Evolutionary conservation across 2,329 filamentous ascomycete genomes (phyloP).

Genomic region (Thielaviopsis punctulata): DNA sequence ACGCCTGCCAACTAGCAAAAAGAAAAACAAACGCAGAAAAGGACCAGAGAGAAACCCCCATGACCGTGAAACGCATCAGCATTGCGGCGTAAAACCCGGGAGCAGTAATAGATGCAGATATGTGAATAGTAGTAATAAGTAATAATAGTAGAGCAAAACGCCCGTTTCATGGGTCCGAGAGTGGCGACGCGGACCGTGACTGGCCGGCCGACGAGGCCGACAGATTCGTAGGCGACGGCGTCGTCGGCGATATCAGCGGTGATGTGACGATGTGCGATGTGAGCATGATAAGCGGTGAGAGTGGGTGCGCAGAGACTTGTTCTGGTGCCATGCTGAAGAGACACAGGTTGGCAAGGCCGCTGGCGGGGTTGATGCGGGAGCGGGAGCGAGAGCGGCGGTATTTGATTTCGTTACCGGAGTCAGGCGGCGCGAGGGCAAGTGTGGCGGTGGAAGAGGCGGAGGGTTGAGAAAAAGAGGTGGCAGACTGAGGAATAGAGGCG

Average conservation of each 20-base stretch:
- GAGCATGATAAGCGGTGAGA: constrained; percentile 7
- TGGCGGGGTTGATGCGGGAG: constrained; percentile 6
- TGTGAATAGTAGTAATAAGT: not conserved
- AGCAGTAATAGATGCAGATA: not conserved
- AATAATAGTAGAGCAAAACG: not conserved
- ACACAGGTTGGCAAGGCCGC: constrained; percentile 5
- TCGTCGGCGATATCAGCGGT: constrained; percentile 23
- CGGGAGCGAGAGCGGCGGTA: constrained; percentile 1
- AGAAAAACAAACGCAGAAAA: not conserved
- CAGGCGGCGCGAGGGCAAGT: not conserved
- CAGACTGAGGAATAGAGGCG: not conserved
- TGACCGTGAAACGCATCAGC: no score
- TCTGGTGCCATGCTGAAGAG: constrained; percentile 10
- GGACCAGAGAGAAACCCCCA: not conserved
- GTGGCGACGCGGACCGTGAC: constrained; percentile 24
- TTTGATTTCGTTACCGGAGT: not conserved
- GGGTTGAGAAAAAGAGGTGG: no score
- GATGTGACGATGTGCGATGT: constrained; percentile 22
- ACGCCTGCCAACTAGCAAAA: not conserved
- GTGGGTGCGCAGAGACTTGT: constrained; percentile 9
- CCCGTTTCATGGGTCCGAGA: constrained; percentile 8
- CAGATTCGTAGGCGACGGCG: constrained; percentile 18
- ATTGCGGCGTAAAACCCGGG: no score
- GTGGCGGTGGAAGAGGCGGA: not conserved
- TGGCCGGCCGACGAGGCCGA: constrained; percentile 19